These are phyloP conservation scores for Aspergillus ruber DNA, from an alignment of 2,329 filamentous ascomycete genomes.

Conservation along the genomic window DNA sequence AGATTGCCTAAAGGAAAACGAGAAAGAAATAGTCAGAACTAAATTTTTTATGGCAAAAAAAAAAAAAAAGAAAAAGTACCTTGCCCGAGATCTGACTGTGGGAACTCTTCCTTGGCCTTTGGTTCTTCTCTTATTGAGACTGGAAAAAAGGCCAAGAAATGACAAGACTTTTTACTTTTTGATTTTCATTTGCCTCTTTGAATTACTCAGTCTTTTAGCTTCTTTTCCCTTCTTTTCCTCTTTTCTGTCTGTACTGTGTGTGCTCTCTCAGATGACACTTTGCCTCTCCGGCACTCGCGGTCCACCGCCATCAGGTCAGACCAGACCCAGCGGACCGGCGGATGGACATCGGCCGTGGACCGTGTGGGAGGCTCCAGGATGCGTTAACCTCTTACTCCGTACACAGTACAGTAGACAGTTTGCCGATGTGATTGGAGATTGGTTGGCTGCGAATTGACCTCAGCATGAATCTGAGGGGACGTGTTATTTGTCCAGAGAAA, in stretches of 20 bases:
- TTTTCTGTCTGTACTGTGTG: neutral
- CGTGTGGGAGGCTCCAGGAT: too few relatives aligned
- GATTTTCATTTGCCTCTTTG: conserved; percentile 5
- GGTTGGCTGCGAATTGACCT: too few relatives aligned
- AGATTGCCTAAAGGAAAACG: conserved; percentile 35
- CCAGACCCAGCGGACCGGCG: too few relatives aligned
- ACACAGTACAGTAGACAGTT: too few relatives aligned
- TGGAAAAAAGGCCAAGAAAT: conserved; percentile 3
- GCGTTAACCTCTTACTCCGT: too few relatives aligned
- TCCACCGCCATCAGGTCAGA: too few relatives aligned
- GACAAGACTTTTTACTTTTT: conserved; percentile 9
- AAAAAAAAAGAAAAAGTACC: conserved; percentile 1
- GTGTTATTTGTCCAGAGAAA: too few relatives aligned
- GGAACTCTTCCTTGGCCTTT: too few relatives aligned
- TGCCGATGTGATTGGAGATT: too few relatives aligned
- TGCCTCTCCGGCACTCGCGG: neutral
- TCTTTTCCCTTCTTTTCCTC: conserved; percentile 4
- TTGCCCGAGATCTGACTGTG: neutral
- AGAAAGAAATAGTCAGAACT: conserved; percentile 3
- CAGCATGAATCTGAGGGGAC: too few relatives aligned
- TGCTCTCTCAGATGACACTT: neutral
- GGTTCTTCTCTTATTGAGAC: too few relatives aligned
- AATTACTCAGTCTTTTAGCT: conserved; percentile 7
- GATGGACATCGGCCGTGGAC: too few relatives aligned
- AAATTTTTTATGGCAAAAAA: conserved; percentile 4